Base-by-base conservation (phyloP, 768 basidiomycete genomes). In the Hydnomerulius pinastri region DNA sequence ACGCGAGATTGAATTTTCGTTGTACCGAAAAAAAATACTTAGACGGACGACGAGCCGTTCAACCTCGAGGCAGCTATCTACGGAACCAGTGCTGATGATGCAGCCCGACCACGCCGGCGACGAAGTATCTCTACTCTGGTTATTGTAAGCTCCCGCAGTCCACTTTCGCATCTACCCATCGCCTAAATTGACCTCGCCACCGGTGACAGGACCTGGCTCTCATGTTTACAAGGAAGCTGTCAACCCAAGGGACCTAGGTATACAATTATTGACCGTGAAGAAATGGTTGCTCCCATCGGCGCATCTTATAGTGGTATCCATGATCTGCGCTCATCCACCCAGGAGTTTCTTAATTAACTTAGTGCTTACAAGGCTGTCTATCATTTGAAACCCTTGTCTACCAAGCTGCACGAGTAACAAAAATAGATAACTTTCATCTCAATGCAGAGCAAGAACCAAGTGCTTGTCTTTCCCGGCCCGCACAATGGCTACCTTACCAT, bases 391-490 rank as follows among this genome's bases (percentile, higher is more conserved):
- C n/a, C n/a, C n/a, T n/a, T n/a, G n/a, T n/a, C n/a, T n/a, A n/a
- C n/a, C n/a, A n/a, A n/a, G n/a, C n/a, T n/a, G n/a, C n/a, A n/a
- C n/a, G n/a, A n/a, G n/a, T n/a, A n/a, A n/a, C n/a, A n/a, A n/a
- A n/a, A n/a, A n/a, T n/a, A n/a, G n/a, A n/a, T n/a, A n/a, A n/a
- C n/a, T n/a, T 50, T 50, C 51, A 70, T 40, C 48, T 63, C 23
- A 77, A n/a, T n/a, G n/a, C n/a, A n/a, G 49, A 29, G 65, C 78
- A 8, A 92, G 58, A 33, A 90, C 75, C 32, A 81, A 62, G 54
- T 85, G 72, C 39, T 86, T 86, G 54, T 86, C 84, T 64, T 87
- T 90, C 4, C 92, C 92, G 32, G 83, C 81, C 15, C 87, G 79
- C 17, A 94, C 53, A 50, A 94, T 77, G 15, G 77, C 82, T 6